Conservation (phyloP, 768 basidiomycete species). For the Tricholoma saponaceum region DNA sequence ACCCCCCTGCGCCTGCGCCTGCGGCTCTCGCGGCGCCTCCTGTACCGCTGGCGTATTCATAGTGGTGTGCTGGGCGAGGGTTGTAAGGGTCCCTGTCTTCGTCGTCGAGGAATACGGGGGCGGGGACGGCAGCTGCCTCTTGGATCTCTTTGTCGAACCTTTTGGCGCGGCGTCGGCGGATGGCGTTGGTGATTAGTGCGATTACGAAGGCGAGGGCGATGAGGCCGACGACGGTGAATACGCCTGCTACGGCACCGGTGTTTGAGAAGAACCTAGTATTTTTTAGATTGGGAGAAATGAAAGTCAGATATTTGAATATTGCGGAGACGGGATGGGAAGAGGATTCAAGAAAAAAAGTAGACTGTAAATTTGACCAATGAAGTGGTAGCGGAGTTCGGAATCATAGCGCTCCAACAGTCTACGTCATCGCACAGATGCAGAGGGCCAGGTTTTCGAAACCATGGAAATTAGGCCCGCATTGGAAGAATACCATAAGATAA, state of each 20-base stretch:
- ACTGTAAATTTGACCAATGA: too few species aligned
- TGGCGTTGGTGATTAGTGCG: slow-evolving; percentile 40
- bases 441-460: too few species aligned
- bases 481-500: too few species aligned
- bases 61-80: slow-evolving; percentile 15
- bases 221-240: slow-evolving; percentile 69
- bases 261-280: slow-evolving; percentile 69
- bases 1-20: not conserved
- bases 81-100: slow-evolving; percentile 30
- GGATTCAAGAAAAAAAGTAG: too few species aligned
- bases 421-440: too few species aligned
- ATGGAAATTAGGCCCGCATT: too few species aligned
- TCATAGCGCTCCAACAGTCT: too few species aligned
- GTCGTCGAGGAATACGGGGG: slow-evolving; percentile 56
- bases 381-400: too few species aligned
- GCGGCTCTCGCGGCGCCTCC: slow-evolving; percentile 33
- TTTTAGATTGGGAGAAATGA: too few species aligned
- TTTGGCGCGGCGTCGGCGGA: slow-evolving; percentile 61
- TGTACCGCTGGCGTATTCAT: slow-evolving; percentile 15
- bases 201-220: slow-evolving; percentile 49
- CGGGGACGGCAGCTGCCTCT: slow-evolving; percentile 56
- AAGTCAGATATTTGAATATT: too few species aligned
- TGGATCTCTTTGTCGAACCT: slow-evolving; percentile 72
- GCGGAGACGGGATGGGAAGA: too few species aligned
- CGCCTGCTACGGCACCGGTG: slow-evolving; percentile 67